These are phyloP conservation scores for Zarea fungicola DNA, from an alignment of 2,329 filamentous ascomycete species.

Conservation along the genomic window DNA sequence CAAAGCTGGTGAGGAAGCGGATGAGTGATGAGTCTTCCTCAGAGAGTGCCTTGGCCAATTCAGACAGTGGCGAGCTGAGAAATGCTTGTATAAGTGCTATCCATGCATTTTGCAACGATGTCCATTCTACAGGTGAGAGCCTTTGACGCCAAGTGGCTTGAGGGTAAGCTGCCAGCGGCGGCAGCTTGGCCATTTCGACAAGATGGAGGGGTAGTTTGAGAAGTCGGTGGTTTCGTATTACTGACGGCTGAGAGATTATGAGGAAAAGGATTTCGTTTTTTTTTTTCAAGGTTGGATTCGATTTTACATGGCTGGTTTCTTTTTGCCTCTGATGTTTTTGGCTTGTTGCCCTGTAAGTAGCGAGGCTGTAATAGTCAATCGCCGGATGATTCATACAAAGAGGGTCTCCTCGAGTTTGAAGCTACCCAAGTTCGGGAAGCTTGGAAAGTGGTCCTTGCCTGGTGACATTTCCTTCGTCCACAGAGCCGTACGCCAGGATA, in stretches of 20 bases:
- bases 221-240: no score
- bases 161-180: constrained; percentile 74
- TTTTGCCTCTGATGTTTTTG: background rate
- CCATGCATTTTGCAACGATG: constrained; percentile 73
- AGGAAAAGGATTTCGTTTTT: no score
- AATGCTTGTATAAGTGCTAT: constrained; percentile 60
- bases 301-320: constrained; percentile 3
- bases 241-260: background rate
- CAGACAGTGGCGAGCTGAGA: constrained; percentile 50
- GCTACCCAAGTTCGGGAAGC: background rate
- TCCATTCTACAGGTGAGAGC: constrained; percentile 69
- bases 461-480: no score
- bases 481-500: no score
- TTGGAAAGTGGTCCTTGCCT: no score
- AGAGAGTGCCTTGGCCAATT: constrained; percentile 47
- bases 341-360: background rate
- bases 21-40: constrained; percentile 52
- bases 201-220: background rate
- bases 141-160: constrained; percentile 59
- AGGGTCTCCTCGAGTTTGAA: constrained; percentile 12
- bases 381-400: constrained; percentile 15
- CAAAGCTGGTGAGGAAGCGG: constrained; percentile 65
- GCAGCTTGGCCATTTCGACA: constrained; percentile 45
- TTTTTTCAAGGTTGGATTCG: constrained; percentile 6
- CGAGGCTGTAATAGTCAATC: constrained; percentile 7